A percentile compares a stretch with the other conserved stretches of the same genome.
phyloP scores from a whole-genome alignment of 345 rosid genomes.

The Anastatica hierochuntica region DNA sequence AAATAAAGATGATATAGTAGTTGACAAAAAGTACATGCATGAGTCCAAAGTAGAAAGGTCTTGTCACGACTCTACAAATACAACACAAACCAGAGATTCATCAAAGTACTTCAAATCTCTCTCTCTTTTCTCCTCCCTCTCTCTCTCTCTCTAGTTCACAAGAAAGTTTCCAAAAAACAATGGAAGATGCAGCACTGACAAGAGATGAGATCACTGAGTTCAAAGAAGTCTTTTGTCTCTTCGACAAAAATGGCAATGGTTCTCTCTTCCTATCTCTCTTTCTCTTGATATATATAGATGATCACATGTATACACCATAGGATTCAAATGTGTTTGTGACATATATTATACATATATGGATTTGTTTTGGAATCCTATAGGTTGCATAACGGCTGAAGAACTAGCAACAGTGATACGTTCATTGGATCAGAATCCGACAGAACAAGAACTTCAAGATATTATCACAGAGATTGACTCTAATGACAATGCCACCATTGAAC shows the following conservation, averaged over 20 bases:
- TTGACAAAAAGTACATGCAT: no score
- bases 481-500: slow-evolving; percentile 65
- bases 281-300: no score
- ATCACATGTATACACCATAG: no score
- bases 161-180: background rate
- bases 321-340: no score
- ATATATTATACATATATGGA: no score
- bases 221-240: slow-evolving; percentile 52
- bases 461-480: slow-evolving; percentile 60
- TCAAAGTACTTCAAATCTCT: no score
- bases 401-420: slow-evolving; percentile 65
- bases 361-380: no score
- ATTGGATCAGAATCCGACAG: slow-evolving; percentile 62
- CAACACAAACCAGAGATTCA: slow-evolving; percentile 16
- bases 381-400: slow-evolving; percentile 76
- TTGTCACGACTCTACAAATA: slow-evolving; percentile 14
- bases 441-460: slow-evolving; percentile 66
- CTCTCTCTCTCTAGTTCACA: background rate
- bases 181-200: slow-evolving; percentile 31
- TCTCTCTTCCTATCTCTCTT: no score
- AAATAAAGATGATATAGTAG: no score
- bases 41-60: no score
- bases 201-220: slow-evolving; percentile 47
- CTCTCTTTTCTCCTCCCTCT: background rate
- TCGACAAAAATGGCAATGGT: slow-evolving; percentile 81